Base-by-base conservation (phyloP, 1,284 basidiomycete genomes). In the Microbotryum lychnidis-dioicae region DNA sequence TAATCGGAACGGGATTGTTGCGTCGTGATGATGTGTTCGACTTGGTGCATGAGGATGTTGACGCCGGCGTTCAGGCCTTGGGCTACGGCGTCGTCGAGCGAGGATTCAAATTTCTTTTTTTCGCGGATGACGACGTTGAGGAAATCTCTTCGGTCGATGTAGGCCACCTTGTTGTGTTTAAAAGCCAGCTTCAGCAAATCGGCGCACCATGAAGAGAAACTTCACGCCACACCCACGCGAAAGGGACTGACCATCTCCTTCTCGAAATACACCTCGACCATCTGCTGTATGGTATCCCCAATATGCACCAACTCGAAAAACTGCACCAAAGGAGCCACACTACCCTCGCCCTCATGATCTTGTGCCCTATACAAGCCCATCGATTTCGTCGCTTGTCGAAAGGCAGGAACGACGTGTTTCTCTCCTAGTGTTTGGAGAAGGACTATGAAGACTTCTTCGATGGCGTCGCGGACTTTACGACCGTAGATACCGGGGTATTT, bases 221-320 rank as follows among this genome's bases (percentile, higher is more conserved):
- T 20, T 49, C 31, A 37, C 69, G 37, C 20, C 20, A n/a, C 20
- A 25, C 20, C 25, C 31, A 55, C 21, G 14, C 21, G 14, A 27
- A 27, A 31, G 31, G 18, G 23, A 67, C 80, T 31, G 59, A 87
- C 89, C 73, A 97, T 78, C 72, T 96, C 93, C 73, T 93, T 93
- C 72, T 97, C 92, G 73, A 93, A 98, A 76, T 94, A 98, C 2
- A 97, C 94, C 70, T 97, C 91, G 2, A 96, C 84, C 85, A 98
- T 96, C 31, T 87, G 90, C 76, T 93, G 90, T 56, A 98, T 97
- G 21, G 91, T 98, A 75, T 98, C 94, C 0, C 91, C 96, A 20
- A 97, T 81, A 77, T 98, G 94, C 0, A 96, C 93, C 20, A 98
- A 80, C 78, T 97, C 94, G 70, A 98, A 97, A 77, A 98, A 98